These are phyloP conservation scores for Kitagawia praeruptora DNA, from an alignment of 129 eudicot species.

Conservation along the genomic window DNA sequence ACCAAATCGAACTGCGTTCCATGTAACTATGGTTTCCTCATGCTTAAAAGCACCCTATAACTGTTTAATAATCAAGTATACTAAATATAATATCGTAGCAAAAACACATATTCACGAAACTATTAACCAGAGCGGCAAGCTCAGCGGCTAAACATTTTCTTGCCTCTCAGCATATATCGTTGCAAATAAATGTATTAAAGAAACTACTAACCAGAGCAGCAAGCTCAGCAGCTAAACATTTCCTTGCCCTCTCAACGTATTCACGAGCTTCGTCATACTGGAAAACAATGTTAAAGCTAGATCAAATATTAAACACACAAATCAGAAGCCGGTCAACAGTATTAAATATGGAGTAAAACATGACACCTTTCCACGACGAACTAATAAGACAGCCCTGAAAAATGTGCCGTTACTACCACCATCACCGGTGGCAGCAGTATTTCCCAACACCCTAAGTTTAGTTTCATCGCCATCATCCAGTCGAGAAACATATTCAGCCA, in stretches of 20 bases:
- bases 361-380: constrained; percentile 79
- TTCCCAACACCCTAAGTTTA: constrained; percentile 70
- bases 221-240: constrained; percentile 92
- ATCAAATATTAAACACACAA: constrained; percentile 1
- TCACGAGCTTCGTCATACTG: constrained; percentile 98
- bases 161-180: constrained; percentile 66
- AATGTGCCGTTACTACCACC: constrained; percentile 95
- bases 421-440: constrained; percentile 87
- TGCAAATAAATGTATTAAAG: not conserved
- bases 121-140: constrained; percentile 86
- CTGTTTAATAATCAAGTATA: not conserved
- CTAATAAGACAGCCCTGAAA: constrained; percentile 82
- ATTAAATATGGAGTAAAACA: not conserved
- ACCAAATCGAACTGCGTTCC: too few species aligned
- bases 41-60: too few species aligned
- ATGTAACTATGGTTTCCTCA: too few species aligned
- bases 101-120: constrained; percentile 3
- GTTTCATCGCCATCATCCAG: constrained; percentile 98
- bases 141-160: constrained; percentile 94
- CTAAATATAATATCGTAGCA: not conserved
- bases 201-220: constrained; percentile 86
- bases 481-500: constrained; percentile 90
- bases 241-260: constrained; percentile 94
- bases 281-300: constrained; percentile 1
- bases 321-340: not conserved